Evolutionary conservation across 305 asterid genomes (phyloP).

Genomic region (Fraxinus sp.): DNA sequence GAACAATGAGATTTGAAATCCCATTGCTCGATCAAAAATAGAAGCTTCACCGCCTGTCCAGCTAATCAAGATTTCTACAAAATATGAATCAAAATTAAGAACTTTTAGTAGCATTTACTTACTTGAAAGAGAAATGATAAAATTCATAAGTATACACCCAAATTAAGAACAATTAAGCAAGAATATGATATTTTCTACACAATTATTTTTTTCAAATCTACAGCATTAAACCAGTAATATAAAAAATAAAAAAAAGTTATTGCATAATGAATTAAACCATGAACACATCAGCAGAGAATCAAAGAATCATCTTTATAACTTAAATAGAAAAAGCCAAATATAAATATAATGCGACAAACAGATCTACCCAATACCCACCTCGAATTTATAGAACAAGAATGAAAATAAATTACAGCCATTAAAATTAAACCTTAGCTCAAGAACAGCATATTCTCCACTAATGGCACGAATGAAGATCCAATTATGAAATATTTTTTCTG

Average conservation of each 20-base stretch:
- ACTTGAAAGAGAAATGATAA: slow-evolving; percentile 7
- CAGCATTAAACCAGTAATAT: slow-evolving; percentile 28
- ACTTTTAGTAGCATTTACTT: neutral
- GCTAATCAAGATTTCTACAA: slow-evolving; percentile 22
- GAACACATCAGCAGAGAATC: slow-evolving; percentile 25
- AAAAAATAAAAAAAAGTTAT: slow-evolving; percentile 10
- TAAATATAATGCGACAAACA: slow-evolving; percentile 19
- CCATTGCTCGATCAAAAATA: slow-evolving; percentile 46
- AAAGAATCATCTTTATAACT: slow-evolving; percentile 5
- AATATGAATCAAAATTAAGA: neutral
- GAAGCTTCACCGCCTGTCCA: slow-evolving; percentile 30
- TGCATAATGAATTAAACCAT: slow-evolving; percentile 8
- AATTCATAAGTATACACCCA: neutral
- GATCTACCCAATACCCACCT: slow-evolving; percentile 20
- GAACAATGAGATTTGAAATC: slow-evolving; percentile 33
- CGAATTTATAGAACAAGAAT: slow-evolving; percentile 20
- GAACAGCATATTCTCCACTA: slow-evolving; percentile 24
- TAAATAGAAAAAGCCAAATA: slow-evolving; percentile 5
- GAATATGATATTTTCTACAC: neutral
- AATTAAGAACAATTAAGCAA: neutral
- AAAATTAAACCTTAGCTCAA: slow-evolving; percentile 39
- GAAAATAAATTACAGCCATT: neutral
- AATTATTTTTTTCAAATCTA: slow-evolving; percentile 26
- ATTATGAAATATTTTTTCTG: neutral
- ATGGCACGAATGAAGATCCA: slow-evolving; percentile 25